A percentile compares a stretch with the other conserved stretches of the same genome.
Evolutionary conservation across 2,329 filamentous ascomycete genomes (phyloP).

Genomic region (Magnaporthales sp.): DNA sequence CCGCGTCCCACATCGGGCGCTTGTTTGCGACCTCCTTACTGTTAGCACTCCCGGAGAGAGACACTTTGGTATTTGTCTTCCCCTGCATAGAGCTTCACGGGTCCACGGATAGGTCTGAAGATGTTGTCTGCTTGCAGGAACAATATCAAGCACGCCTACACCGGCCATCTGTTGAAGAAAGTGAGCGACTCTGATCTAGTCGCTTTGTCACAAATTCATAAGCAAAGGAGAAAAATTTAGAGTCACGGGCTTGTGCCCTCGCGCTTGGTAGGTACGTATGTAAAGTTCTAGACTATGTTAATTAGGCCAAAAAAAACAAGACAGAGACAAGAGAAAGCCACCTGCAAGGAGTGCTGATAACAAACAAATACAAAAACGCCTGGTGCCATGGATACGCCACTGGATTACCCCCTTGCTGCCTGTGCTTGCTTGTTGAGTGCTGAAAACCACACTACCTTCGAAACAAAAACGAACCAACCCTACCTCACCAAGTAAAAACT

Average conservation of each 20-base stretch:
- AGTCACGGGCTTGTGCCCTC: neutral
- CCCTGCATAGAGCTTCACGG: no score
- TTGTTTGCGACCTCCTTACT: no score
- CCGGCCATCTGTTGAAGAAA: no score
- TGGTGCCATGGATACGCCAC: neutral
- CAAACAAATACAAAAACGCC: neutral
- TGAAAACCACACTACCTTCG: neutral
- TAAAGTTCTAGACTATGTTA: neutral
- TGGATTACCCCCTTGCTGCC: neutral
- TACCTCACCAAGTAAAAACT: neutral
- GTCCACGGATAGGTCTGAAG: no score
- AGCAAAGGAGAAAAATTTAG: neutral
- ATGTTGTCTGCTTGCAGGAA: no score
- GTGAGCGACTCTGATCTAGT: neutral
- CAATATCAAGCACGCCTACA: no score
- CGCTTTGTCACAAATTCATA: neutral
- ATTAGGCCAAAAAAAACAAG: neutral
- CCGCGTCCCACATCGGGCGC: no score
- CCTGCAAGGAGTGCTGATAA: no score
- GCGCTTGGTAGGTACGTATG: neutral
- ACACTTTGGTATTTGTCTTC: no score
- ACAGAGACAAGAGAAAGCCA: neutral
- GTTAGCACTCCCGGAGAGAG: no score
- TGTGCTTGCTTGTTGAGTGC: neutral
- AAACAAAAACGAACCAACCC: neutral